Evolutionary conservation across 495 filamentous ascomycete species (phyloP), one percentile per base, ranked within the genome.

Genomic region (Neurospora sp.): DNA sequence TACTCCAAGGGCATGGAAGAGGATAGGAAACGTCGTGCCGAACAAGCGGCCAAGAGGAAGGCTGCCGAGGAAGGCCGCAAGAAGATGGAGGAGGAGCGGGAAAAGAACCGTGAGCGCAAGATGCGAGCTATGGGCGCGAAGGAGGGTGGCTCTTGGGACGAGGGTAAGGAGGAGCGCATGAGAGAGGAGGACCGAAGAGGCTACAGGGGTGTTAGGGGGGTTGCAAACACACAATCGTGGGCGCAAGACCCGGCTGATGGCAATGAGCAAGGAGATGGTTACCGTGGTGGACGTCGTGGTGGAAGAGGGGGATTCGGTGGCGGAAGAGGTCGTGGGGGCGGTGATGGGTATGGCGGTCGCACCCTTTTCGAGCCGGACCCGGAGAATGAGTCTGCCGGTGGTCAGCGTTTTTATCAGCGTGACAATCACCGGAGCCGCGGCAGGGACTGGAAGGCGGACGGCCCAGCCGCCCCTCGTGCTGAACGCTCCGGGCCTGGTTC

Each of bases 1-100:
- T 82, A 85, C 70, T 85, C 83, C 69, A 81, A 83, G 71, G 83
- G 83, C 7, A 84, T 87, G 81, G 86, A 87, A 70, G 84, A 85
- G 71, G 84, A 84, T 69, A 81, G 83, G 27, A 80, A 77, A 69
- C 84, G 86, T 10, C 79, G 80, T 38, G 81, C 81, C 1, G 85
- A 85, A 39, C 84, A 85, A 14, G 84, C 81, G 11, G 77, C 79
- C 62, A 77, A 79, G 37, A 78, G 82, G 4, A 77, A 76, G 11
- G 76, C 74, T 2, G 82, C 80, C 35, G 84, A 86, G 5, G 84
- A 83, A 70, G 84, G 84, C 62, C 75, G 79, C 14, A 80, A 80
- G 5, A 83, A 83, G 69, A 77, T 88, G 71, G 85, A 88, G 70
- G 85, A 86, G 11, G 85, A 86, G 78, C 81, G 85, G 23, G 84